Evolutionary conservation across 441 rosid genomes (phyloP).

Genomic region (Pelargonium myrrhifolium): DNA sequence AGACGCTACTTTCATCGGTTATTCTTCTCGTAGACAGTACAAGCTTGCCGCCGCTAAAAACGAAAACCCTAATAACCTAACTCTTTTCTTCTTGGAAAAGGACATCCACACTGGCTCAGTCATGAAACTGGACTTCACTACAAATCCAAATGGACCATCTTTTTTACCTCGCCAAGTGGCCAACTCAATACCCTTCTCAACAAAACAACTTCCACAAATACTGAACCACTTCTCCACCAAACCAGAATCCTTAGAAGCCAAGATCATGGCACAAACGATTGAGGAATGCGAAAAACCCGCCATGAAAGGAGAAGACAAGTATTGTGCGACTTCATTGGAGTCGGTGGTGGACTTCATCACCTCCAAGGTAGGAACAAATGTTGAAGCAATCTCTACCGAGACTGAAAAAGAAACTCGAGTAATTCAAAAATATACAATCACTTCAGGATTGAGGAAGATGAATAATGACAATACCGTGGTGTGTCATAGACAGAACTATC

Average conservation of each 20-base stretch:
- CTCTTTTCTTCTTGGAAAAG: not conserved
- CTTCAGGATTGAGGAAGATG: not conserved
- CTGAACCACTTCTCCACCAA: not conserved
- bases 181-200: not conserved
- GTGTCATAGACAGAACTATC: not conserved
- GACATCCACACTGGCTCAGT: not conserved
- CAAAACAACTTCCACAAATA: not conserved
- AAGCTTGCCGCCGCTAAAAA: not conserved
- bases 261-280: not conserved
- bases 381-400: not conserved
- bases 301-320: not conserved
- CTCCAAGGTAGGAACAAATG: not conserved
- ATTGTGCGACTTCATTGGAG: not conserved
- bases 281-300: not conserved
- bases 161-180: not conserved
- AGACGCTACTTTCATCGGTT: not conserved
- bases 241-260: not conserved
- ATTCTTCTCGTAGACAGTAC: not conserved
- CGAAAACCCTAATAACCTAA: not conserved
- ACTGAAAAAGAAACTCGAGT: not conserved
- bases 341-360: not conserved
- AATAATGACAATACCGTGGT: not conserved
- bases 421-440: not conserved
- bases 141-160: not conserved
- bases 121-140: not conserved